Conservation (phyloP, 371 early-diverging fungal genomes). For the Circinella minor region DNA sequence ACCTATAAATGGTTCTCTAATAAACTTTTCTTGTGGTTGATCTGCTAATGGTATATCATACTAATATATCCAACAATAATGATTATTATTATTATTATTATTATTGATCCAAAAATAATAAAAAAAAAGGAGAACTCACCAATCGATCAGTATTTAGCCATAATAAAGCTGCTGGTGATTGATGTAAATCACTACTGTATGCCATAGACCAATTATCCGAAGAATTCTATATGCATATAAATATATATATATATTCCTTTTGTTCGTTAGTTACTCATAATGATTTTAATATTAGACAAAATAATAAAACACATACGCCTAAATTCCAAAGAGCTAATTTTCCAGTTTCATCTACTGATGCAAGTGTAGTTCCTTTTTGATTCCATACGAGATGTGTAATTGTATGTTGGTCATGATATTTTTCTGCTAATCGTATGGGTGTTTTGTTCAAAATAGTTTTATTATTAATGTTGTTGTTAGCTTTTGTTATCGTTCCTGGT, state of each 20-base stretch:
- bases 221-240: conserved; percentile 25
- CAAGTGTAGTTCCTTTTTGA: conserved; percentile 44
- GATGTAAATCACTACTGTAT: conserved; percentile 38
- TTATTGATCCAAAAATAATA: too few relatives aligned
- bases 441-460: conserved; percentile 25
- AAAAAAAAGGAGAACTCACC: conserved; percentile 21
- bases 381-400: conserved; percentile 53
- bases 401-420: conserved; percentile 40
- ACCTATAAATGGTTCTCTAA: conserved; percentile 25
- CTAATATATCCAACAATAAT: conserved; percentile 11
- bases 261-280: too few relatives aligned
- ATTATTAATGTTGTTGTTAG: background rate
- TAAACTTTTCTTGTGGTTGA: conserved; percentile 18
- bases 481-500: background rate
- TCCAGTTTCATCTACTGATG: conserved; percentile 52
- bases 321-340: conserved; percentile 48
- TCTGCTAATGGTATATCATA: conserved; percentile 12
- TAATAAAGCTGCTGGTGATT: conserved; percentile 46
- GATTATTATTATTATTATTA: background rate
- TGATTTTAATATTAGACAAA: background rate
- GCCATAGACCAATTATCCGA: conserved; percentile 38
- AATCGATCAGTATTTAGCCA: conserved; percentile 50
- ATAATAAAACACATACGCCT: conserved; percentile 28
- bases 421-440: conserved; percentile 33
- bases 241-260: too few relatives aligned